Percentiles rank a stretch among this genome's conserved stretches.
These are phyloP conservation scores for Mortierella antarctica DNA, from an alignment of 192 early-diverging fungal species.

Conservation along the genomic window DNA sequence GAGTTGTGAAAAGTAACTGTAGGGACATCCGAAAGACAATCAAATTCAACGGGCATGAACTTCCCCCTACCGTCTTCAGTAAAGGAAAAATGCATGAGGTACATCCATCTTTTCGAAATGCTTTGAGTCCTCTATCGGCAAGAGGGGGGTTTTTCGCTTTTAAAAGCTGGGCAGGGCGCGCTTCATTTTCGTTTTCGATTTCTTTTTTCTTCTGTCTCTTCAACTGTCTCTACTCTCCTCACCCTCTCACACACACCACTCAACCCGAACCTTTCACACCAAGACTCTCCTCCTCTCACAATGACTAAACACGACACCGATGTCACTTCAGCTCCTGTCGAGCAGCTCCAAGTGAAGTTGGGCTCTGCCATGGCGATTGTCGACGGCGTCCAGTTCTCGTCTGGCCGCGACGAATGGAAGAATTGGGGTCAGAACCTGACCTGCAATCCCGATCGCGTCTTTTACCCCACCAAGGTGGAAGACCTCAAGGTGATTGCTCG, in stretches of 20 bases:
- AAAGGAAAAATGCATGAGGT: no score
- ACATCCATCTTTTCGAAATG: no score
- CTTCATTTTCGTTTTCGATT: not conserved
- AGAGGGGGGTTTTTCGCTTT: no score
- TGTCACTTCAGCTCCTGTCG: not conserved
- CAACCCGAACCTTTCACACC: not conserved
- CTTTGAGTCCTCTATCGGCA: no score
- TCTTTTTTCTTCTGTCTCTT: not conserved
- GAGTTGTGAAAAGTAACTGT: no score
- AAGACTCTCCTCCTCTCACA: not conserved
- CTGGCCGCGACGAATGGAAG: constrained; percentile 14
- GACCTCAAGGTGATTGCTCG: constrained; percentile 48
- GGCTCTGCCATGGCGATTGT: constrained; percentile 12
- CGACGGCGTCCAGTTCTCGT: constrained; percentile 20
- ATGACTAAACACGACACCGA: not conserved
- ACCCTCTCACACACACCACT: not conserved
- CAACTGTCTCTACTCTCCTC: not conserved
- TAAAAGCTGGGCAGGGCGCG: no score
- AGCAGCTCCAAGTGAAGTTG: not conserved
- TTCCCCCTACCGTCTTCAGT: no score
- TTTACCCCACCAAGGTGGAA: constrained; percentile 35
- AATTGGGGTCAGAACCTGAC: constrained; percentile 40
- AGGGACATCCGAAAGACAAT: no score
- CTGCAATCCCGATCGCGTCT: constrained; percentile 31
- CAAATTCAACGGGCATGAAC: no score